phyloP scores from a whole-genome alignment of 1,139 yeast genomes.

The Sugiyamaella xylanicola region DNA sequence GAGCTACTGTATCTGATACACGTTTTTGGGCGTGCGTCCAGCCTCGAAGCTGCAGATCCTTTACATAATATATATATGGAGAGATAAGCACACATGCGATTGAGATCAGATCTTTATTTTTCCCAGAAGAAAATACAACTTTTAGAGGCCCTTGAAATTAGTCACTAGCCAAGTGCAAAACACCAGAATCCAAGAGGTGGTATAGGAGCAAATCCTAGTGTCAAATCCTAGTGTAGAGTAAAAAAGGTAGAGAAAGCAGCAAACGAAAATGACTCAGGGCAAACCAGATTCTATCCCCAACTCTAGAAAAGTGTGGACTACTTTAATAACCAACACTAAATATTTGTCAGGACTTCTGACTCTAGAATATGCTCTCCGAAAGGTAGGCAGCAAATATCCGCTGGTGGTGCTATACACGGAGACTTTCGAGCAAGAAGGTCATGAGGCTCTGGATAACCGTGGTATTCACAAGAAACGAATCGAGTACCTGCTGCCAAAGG shows the following conservation, averaged over 20 bases:
- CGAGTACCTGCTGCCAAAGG: conserved; percentile 48
- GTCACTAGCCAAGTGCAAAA: too few species aligned
- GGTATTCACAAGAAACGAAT: conserved; percentile 48
- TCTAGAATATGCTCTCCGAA: conserved; percentile 49
- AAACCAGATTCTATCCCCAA: conserved; percentile 23
- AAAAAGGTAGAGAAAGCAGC: neutral
- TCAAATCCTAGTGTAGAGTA: neutral
- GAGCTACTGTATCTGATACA: too few species aligned
- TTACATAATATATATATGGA: too few species aligned
- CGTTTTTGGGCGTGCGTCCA: too few species aligned
- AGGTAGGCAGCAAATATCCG: conserved; percentile 49
- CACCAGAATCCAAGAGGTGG: too few species aligned
- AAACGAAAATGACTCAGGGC: conserved; percentile 16
- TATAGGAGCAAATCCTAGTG: too few species aligned
- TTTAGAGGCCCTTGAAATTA: too few species aligned
- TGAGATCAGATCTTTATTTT: too few species aligned
- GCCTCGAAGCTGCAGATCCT: too few species aligned
- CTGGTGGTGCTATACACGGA: conserved; percentile 55
- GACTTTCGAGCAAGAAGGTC: conserved; percentile 47
- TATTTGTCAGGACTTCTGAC: conserved; percentile 55
- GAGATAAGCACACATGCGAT: too few species aligned
- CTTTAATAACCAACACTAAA: conserved; percentile 53
- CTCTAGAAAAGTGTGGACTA: conserved; percentile 50
- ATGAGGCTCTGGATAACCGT: conserved; percentile 44
- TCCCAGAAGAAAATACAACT: too few species aligned